These are phyloP conservation scores for Talaromyces nanjingensis DNA, from an alignment of 495 filamentous ascomycete genomes.

Conservation along the genomic window DNA sequence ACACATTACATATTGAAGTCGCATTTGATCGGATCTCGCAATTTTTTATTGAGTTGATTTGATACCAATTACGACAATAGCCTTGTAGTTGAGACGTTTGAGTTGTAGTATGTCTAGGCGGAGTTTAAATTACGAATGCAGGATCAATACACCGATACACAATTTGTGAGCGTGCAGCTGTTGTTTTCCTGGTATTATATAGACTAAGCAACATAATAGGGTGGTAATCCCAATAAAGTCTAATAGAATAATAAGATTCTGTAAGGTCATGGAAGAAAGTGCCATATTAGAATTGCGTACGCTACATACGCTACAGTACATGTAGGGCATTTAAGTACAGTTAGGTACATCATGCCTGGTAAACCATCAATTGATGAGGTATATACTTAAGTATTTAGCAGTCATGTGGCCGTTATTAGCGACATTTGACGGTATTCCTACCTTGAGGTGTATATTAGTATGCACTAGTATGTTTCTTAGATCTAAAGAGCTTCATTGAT, in stretches of 20 bases:
- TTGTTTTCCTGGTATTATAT: not conserved
- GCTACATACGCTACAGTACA: not conserved
- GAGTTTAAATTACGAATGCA: not conserved
- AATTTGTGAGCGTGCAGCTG: too few species aligned
- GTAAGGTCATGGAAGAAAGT: not conserved
- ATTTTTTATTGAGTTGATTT: too few species aligned
- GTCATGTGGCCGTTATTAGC: not conserved
- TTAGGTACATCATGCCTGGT: not conserved
- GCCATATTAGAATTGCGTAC: not conserved
- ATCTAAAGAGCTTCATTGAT: not conserved
- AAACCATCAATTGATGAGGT: too few species aligned
- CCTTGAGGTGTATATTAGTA: not conserved
- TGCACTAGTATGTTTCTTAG: not conserved
- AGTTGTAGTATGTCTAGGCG: too few species aligned
- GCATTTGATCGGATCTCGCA: too few species aligned
- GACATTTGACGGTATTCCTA: not conserved
- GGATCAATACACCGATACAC: not conserved
- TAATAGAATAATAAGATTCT: not conserved
- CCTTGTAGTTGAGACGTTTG: too few species aligned
- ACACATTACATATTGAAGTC: too few species aligned
- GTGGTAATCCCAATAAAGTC: not conserved
- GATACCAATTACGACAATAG: too few species aligned
- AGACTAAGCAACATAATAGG: not conserved
- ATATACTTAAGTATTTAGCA: too few species aligned
- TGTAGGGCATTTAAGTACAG: not conserved